phyloP scores from a whole-genome alignment of 1,284 basidiomycete genomes.

The Cystobasidiaceae sp. region DNA sequence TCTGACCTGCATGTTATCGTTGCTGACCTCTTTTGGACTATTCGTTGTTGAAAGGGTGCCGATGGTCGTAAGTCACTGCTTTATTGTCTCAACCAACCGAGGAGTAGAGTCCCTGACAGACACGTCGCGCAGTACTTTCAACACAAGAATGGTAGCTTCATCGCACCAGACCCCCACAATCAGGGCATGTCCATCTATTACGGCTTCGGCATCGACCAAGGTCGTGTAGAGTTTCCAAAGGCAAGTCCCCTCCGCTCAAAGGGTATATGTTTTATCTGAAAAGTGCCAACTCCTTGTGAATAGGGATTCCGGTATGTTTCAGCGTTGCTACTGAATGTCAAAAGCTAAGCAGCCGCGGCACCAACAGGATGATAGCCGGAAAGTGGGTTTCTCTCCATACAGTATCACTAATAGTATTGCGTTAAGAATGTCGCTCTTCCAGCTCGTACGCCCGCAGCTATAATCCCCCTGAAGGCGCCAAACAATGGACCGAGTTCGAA shows the following conservation, averaged over 20 bases:
- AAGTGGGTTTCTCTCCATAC: too few relatives aligned
- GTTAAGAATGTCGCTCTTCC: background rate
- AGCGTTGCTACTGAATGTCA: too few relatives aligned
- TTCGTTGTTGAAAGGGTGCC: background rate
- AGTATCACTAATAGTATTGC: too few relatives aligned
- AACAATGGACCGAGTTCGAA: background rate
- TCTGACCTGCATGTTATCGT: background rate
- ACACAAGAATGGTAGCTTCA: conserved; percentile 6
- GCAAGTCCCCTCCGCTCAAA: background rate
- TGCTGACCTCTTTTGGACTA: too few relatives aligned
- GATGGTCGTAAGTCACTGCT: background rate
- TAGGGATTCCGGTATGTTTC: too few relatives aligned
- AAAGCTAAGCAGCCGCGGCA: too few relatives aligned
- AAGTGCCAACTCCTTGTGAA: too few relatives aligned
- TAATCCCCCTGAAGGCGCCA: background rate
- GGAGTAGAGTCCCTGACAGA: background rate
- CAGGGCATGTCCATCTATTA: background rate
- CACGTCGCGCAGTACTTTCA: background rate
- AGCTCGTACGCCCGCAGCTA: background rate
- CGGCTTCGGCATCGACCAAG: background rate
- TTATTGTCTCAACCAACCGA: background rate
- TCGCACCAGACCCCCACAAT: background rate
- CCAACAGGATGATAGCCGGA: too few relatives aligned
- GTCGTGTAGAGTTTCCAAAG: background rate
- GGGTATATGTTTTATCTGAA: too few relatives aligned